phyloP scores from a whole-genome alignment of 495 filamentous ascomycete genomes.

The Aspergillus carlsbadensis region DNA sequence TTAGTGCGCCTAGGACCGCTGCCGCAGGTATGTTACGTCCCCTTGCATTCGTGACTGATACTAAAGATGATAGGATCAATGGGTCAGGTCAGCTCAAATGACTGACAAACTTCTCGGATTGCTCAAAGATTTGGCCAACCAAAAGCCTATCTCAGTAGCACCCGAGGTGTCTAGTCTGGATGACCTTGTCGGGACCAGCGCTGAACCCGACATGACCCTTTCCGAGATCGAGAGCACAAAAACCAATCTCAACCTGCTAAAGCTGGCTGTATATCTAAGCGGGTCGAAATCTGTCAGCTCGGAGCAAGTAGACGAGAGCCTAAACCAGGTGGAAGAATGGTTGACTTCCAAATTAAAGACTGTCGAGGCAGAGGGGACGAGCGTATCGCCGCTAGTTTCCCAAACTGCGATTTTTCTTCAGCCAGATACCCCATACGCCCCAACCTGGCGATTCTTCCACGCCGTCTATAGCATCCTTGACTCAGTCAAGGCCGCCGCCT shows the following conservation, averaged over 20 bases:
- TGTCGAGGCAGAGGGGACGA: conserved; percentile 22
- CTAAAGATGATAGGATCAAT: conserved; percentile 31
- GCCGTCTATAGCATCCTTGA: conserved; percentile 36
- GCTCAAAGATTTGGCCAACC: conserved; percentile 31
- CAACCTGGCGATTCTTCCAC: conserved; percentile 45
- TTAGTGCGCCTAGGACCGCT: conserved; percentile 39
- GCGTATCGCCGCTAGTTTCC: conserved; percentile 24
- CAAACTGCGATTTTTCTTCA: conserved; percentile 27
- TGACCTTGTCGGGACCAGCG: conserved; percentile 21
- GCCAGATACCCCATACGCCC: conserved; percentile 28
- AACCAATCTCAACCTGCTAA: conserved; percentile 35
- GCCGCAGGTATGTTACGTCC: conserved; percentile 33
- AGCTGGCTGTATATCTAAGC: conserved; percentile 33
- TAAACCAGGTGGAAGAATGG: conserved; percentile 37
- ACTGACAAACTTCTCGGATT: conserved; percentile 38
- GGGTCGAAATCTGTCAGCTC: conserved; percentile 35
- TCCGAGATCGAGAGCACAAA: conserved; percentile 33
- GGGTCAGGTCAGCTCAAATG: conserved; percentile 36
- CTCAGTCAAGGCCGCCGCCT: conserved; percentile 38
- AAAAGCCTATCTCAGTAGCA: conserved; percentile 32
- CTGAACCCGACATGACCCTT: conserved; percentile 33
- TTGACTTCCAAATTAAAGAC: conserved; percentile 27
- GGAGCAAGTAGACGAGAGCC: conserved; percentile 31
- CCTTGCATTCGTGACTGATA: background rate
- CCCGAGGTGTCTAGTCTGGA: conserved; percentile 31